These are phyloP conservation scores for Cyclaneusma minus DNA, from an alignment of 2,329 filamentous ascomycete genomes.

Conservation along the genomic window DNA sequence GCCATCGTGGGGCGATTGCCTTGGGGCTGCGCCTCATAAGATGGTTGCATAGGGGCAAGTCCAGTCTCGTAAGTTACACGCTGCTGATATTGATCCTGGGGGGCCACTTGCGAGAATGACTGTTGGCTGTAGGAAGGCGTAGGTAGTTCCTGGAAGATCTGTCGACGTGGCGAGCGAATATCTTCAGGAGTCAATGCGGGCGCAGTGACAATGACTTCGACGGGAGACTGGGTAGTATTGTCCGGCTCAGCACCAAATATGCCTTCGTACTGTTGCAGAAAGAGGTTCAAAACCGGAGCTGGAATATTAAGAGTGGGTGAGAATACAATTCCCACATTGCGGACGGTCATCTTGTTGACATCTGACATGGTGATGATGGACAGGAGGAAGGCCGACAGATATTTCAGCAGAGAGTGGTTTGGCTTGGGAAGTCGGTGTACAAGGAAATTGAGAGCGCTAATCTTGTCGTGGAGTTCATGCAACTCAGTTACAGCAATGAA, in stretches of 20 bases:
- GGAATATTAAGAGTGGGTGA: conserved; percentile 95
- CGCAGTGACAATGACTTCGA: conserved; percentile 26
- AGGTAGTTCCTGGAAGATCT: conserved; percentile 51
- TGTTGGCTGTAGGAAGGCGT: conserved; percentile 46
- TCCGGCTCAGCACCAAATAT: conserved; percentile 67
- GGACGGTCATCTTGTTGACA: conserved; percentile 94
- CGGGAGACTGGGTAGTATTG: conserved; percentile 39
- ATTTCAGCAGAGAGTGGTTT: conserved; percentile 69
- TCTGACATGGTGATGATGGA: conserved; percentile 82
- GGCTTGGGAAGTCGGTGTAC: conserved; percentile 65
- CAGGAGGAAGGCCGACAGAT: conserved; percentile 77
- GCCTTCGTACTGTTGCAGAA: conserved; percentile 75
- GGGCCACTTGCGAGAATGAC: conserved; percentile 22
- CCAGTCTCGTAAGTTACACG: conserved; percentile 28
- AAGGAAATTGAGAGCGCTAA: conserved; percentile 59
- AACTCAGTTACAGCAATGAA: conserved; percentile 79
- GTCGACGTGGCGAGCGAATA: conserved; percentile 45
- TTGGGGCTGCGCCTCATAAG: conserved; percentile 22
- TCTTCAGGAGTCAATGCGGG: conserved; percentile 33
- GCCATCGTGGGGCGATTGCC: conserved; percentile 13
- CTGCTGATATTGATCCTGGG: conserved; percentile 13
- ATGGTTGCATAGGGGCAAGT: conserved; percentile 32
- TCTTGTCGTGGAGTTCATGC: conserved; percentile 58
- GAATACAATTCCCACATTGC: conserved; percentile 96
- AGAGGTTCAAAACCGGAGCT: conserved; percentile 82